Evolutionary conservation across 345 rosid genomes (phyloP), one percentile per base, ranked within the genome.

Genomic region (Limnanthes douglasii): DNA sequence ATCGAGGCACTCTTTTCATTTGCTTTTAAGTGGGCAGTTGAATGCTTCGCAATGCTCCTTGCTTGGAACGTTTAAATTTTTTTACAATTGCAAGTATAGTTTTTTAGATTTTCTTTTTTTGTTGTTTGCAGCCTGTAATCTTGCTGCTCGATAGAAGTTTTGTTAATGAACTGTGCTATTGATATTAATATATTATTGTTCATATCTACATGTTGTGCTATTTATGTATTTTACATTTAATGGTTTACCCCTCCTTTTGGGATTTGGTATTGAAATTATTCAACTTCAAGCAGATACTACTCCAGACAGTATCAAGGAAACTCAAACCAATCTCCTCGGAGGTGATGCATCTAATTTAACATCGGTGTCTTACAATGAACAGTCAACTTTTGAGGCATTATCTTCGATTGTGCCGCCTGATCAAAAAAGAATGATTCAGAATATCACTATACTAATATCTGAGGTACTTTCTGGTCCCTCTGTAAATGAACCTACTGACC

Each of bases 381-480:
- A 58, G 34, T 40, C 50, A 37, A 46, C 45, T 48, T 51, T 65
- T 28, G 90, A 73, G 56, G 67, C 43, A 40, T 65, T 64, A 37
- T 70, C 92, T 53, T 46, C 51, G 31, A 63, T 57, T 46, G 60
- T 92, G 60, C 96, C 93, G 46, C 54, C 69, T 28, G 96, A 92
- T 59, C 99, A 92, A 49, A 55, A 61, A 68, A 71, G 76, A 54
- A 45, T 65, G 56, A 71, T 85, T 39, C 66, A 75, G 37, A 92
- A 75, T 57, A 92, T 92, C 26, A 65, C 69, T 43, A 53, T 59
- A 6, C 53, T 73, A 34, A 59, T 81, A 48, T 73, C 88, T 26
- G 96, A 85, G 93, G 99, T 92, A 57, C 11, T 33, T 16, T 30
- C 21, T 39, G 24, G 13, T 46, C n/a, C 16, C 27, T 28, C 22